Evolutionary conservation across 176 grass and related monocot genomes (phyloP), one percentile per base, ranked within the genome.

Genomic region (Cenchrus purpureus): DNA sequence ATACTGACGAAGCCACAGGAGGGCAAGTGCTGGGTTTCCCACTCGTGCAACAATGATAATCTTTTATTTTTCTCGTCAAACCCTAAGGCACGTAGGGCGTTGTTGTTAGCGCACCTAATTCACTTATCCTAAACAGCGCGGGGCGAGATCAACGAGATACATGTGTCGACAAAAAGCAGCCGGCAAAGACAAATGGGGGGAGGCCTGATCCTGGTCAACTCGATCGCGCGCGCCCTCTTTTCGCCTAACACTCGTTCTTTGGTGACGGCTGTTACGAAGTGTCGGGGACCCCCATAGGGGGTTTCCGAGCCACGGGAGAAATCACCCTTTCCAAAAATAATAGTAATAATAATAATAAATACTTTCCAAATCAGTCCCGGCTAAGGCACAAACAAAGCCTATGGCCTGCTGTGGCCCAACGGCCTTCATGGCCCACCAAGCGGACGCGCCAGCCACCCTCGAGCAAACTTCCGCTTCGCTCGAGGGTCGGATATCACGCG

Each of bases 101-200:
- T 17, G n/a, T 10, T 73, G 57, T 7, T 56, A 66, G 34, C 42
- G 12, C 5, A 50, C 79, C 52, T 40, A 58, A 86, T 73, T 16
- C 3, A 15, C 69, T 75, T 67, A 81, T 81, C 78, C 7, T 40
- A 28, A 72, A 79, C 64, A 46, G 54, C 45, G 0, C 45, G 0
- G 6, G 22, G 45, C 5, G 78, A 71, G 44, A 81, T 48, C 76
- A 65, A 70, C 52, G 52, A 82, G 88, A 86, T 73, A 58, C 77
- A 45, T 78, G 25, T 90, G 73, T 86, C 66, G 40, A 28, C 65
- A 22, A 82, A 82, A 90, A 90, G 73, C 64, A 1, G 65, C 56
- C 88, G 56, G 73, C 88, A 78, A 7, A 45, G 37, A 22, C 88
- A 72, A 72, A 65, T 56, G 71, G 46, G 46, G 43, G 73, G 6